A percentile compares a stretch with the other conserved stretches of the same genome.
These are phyloP conservation scores for Calonectria hawksworthii DNA, from an alignment of 2,329 filamentous ascomycete species.

Conservation along the genomic window DNA sequence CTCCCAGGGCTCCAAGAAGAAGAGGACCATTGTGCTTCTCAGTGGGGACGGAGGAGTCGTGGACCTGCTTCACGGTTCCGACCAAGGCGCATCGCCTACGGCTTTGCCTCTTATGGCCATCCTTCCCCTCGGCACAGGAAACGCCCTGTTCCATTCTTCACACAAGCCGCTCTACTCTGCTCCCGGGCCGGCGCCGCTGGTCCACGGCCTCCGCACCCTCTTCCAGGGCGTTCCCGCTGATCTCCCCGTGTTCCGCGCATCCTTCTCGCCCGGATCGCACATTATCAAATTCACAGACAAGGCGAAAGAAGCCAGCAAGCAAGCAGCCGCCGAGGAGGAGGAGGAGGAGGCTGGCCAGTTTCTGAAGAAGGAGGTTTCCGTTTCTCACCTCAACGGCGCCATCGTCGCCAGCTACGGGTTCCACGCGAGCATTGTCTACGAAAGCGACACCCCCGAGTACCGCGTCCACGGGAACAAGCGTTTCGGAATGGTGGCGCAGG, in stretches of 20 bases:
- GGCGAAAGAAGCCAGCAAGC: not conserved
- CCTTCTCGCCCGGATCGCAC: constrained; percentile 71
- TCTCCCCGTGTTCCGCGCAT: constrained; percentile 74
- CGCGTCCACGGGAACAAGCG: constrained; percentile 82
- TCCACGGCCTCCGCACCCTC: constrained; percentile 69
- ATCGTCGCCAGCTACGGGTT: constrained; percentile 93
- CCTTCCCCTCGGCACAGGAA: constrained; percentile 75
- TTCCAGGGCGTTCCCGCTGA: constrained; percentile 67
- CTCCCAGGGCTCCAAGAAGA: constrained; percentile 48
- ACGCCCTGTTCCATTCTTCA: constrained; percentile 74
- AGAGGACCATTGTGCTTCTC: constrained; percentile 77
- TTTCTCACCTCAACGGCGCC: constrained; percentile 73
- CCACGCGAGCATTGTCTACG: constrained; percentile 89
- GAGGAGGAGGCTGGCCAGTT: constrained; percentile 30
- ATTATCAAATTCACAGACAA: constrained; percentile 57
- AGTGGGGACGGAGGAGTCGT: constrained; percentile 91
- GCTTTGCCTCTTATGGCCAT: constrained; percentile 62
- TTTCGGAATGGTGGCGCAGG: constrained; percentile 87
- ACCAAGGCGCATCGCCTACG: constrained; percentile 34
- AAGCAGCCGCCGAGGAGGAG: too few relatives aligned
- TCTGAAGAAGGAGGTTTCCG: constrained; percentile 48
- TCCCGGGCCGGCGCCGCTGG: constrained; percentile 56
- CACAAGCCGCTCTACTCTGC: constrained; percentile 69
- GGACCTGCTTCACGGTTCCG: constrained; percentile 80
- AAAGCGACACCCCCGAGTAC: constrained; percentile 88